Base-by-base conservation (phyloP, 2,329 filamentous ascomycete genomes). In the Chaetoscypha palmicola region DNA sequence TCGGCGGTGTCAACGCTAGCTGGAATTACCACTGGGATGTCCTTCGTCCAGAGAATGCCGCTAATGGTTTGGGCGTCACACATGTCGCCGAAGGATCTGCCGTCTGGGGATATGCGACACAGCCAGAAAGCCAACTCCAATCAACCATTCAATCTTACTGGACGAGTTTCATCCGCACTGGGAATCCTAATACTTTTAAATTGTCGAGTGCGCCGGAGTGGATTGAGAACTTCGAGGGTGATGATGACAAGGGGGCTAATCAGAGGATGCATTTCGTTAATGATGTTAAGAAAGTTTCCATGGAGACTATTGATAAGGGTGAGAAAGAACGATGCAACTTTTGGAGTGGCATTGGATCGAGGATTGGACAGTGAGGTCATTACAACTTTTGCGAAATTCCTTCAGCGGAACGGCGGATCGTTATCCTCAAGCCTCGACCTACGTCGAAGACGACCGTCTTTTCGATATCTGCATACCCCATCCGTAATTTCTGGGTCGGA, bases 21-120 rank as follows among this genome's bases (percentile, higher is more conserved):
- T 90, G 76, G 73, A 81, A 78, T 57, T 90, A 90, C 59, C 76
- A 75, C 14, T 58, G 54, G 49, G 74, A 81, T 43, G 83, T 87
- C 3, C 65, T 76, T 32, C 82, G 86, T 48, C 71, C 74, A 0
- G 54, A 56, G 0, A 66, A 76, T 36, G 64, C 75, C 17, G 66
- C 65, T 0, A 56, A 64, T 2, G 83, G 83, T 1, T 58, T 71
- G 1, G 84, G 84, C 0, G 81, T 84, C 0, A 72, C 74, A 5
- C 84, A 90, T 54, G 82, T 77, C 0, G 71, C 78, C 7, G 84
- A 90, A 58, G 50, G 79, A 0, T 71, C 74, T 38, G 79, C 81
- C 0, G 77, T 90, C 39, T 88, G 78, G 66, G 83, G 83, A 2
- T 80, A 74, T 36, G 87, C 86, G 53, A 60, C 60, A 5, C 58